Conservation (phyloP, 2,329 filamentous ascomycete species). For the Aureobasidium sp. region DNA sequence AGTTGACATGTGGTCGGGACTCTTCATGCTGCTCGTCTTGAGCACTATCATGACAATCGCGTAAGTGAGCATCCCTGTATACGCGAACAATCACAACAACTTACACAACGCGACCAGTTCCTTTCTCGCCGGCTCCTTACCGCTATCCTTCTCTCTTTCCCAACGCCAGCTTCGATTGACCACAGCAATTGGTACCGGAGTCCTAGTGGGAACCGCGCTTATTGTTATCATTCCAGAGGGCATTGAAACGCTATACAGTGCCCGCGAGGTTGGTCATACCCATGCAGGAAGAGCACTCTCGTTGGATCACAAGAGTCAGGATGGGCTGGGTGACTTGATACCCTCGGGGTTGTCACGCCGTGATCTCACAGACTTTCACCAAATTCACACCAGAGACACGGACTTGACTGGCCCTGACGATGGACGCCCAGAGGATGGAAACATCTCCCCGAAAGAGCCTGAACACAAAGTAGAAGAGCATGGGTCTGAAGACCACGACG, state of each 20-base stretch:
- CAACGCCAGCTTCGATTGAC: slow-evolving; percentile 80
- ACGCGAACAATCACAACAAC: neutral
- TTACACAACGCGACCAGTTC: slow-evolving; percentile 49
- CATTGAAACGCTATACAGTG: slow-evolving; percentile 75
- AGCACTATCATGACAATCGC: slow-evolving; percentile 58
- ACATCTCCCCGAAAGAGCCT: neutral
- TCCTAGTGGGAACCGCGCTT: slow-evolving; percentile 87
- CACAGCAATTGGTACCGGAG: slow-evolving; percentile 85
- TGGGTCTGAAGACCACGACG: slow-evolving; percentile 18
- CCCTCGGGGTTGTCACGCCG: neutral
- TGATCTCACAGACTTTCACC: neutral
- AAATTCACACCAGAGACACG: neutral
- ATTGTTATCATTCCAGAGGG: slow-evolving; percentile 98
- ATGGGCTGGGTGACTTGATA: neutral
- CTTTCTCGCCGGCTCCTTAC: slow-evolving; percentile 84
- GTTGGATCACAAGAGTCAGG: neutral
- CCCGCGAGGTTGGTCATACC: slow-evolving; percentile 24
- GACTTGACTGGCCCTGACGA: slow-evolving; percentile 23
- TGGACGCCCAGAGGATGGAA: slow-evolving; percentile 11
- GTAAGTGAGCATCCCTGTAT: slow-evolving; percentile 34
- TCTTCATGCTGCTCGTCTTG: slow-evolving; percentile 55
- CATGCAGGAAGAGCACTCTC: slow-evolving; percentile 9
- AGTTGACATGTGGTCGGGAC: slow-evolving; percentile 48
- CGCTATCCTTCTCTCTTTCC: slow-evolving; percentile 79
- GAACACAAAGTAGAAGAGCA: neutral